These are phyloP conservation scores for Wickerhamiella domercqiae DNA, from an alignment of 805 yeast species.

Conservation along the genomic window DNA sequence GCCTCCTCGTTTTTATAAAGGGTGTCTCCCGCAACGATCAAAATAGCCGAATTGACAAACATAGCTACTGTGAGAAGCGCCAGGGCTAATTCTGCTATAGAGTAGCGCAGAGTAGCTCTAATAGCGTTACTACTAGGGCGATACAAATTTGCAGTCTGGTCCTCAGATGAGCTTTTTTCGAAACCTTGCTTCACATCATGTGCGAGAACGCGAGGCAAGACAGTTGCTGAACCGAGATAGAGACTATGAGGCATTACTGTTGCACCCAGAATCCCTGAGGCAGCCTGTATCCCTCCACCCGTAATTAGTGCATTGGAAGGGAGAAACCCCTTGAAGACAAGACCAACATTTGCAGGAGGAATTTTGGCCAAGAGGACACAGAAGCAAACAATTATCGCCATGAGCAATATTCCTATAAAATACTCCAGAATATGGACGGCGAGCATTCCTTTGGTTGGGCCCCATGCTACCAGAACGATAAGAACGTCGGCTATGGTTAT, in stretches of 20 bases:
- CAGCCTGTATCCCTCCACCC: conserved; percentile 56
- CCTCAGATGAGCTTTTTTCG: conserved; percentile 16
- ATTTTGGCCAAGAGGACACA: conserved; percentile 62
- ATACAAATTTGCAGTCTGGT: conserved; percentile 35
- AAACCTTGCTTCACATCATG: conserved; percentile 55
- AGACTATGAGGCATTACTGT: conserved; percentile 92
- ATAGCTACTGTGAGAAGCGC: conserved; percentile 69
- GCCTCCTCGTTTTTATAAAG: conserved; percentile 50
- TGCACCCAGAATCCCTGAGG: conserved; percentile 82
- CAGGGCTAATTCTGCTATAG: conserved; percentile 52
- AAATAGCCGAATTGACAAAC: conserved; percentile 71
- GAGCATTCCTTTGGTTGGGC: conserved; percentile 68
- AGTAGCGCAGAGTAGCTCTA: conserved; percentile 51
- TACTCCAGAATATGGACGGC: conserved; percentile 69
- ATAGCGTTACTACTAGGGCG: conserved; percentile 63
- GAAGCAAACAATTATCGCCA: conserved; percentile 76
- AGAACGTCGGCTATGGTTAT: conserved; percentile 77
- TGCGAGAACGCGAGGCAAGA: conserved; percentile 69
- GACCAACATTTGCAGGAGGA: conserved; percentile 35
- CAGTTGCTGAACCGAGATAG: conserved; percentile 77
- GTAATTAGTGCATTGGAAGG: conserved; percentile 36
- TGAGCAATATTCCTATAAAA: conserved; percentile 60
- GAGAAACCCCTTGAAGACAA: conserved; percentile 54
- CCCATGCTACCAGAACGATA: conserved; percentile 72
- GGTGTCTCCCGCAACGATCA: conserved; percentile 70